Base-by-base conservation (phyloP, 768 basidiomycete species). In the Amanita subjunquillea region DNA sequence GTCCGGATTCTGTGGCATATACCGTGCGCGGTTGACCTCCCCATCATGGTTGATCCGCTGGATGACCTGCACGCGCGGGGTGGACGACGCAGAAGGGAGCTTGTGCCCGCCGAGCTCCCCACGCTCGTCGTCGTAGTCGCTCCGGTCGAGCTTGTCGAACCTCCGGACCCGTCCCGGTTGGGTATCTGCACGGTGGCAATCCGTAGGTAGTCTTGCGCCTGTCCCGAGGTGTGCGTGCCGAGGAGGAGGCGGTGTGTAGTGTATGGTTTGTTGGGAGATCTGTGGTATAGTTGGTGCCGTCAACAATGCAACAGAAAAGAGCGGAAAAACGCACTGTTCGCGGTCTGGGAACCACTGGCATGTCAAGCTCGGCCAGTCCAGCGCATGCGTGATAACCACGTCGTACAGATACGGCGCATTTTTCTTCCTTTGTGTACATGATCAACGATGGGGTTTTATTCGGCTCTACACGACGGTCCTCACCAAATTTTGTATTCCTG, bases 291-390 rank as follows among this genome's bases (percentile, higher is more conserved):
- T 29, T 29, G 29, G 29, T 29, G 6, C 7, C 29, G 17, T 32
- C 32, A 17, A 39, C 8, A 52, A 36, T 29, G 13, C 23, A 27
- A 3, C 15, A 37, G n/a, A 32, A 6, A 6, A 5, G 9, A n/a
- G 9, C 10, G 8, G 48, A 51, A 20, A 51, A 9, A 69, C 90
- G 63, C 60, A 94, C 94, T 82, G 80, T 69, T 97, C 91, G 67
- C 83, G 86, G 74, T 99, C 96, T 0, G 96, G 96, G 67, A 99
- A 89, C 96, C 96, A 99, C 70, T 98, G 96, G 66, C 91, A 93
- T 4, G 96, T 99, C 62, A 99, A 66, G 62, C 86, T 91, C 17
- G 96, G 96, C 96, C 96, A 99, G 68, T 96, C 92, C 47, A 98
- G 76, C 30, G 95, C 95, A 65, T 98, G 95, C 1, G 95, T 97